phyloP scores from a whole-genome alignment of 768 basidiomycete genomes.

The Serpula lacrymans region DNA sequence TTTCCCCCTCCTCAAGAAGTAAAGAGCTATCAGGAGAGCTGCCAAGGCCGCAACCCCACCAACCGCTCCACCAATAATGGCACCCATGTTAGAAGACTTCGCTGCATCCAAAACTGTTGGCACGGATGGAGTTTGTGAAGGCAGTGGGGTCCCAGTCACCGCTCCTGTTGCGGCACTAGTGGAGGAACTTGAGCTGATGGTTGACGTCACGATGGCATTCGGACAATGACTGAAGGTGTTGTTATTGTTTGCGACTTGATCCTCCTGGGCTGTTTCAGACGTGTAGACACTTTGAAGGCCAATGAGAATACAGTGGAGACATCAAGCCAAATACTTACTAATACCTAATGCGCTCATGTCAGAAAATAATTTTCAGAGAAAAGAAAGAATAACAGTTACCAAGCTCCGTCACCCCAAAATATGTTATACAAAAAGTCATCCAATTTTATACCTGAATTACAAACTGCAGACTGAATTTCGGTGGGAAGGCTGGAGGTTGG shows the following conservation, averaged over 20 bases:
- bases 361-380: background rate
- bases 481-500: slow-evolving; percentile 15
- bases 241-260: slow-evolving; percentile 17
- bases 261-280: slow-evolving; percentile 10
- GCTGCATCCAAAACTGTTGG: too few relatives aligned
- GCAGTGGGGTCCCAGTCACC: too few relatives aligned
- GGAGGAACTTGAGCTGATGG: slow-evolving; percentile 4
- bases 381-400: slow-evolving; percentile 8
- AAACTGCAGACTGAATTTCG: slow-evolving; percentile 16
- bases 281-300: slow-evolving; percentile 16
- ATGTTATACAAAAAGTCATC: slow-evolving; percentile 15
- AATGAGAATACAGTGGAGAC: too few relatives aligned
- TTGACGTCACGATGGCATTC: slow-evolving; percentile 5
- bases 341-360: slow-evolving; percentile 3
- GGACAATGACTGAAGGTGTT: slow-evolving; percentile 29
- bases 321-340: slow-evolving; percentile 11
- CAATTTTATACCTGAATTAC: slow-evolving; percentile 18
- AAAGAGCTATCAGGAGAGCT: too few relatives aligned
- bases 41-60: too few relatives aligned
- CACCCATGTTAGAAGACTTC: too few relatives aligned
- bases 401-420: slow-evolving; percentile 17
- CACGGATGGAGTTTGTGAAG: too few relatives aligned
- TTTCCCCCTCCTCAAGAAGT: too few relatives aligned
- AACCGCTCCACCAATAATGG: too few relatives aligned
- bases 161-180: slow-evolving; percentile 2